Base-by-base conservation (phyloP, 106 monocot species). In the Vanilla planifolia region DNA sequence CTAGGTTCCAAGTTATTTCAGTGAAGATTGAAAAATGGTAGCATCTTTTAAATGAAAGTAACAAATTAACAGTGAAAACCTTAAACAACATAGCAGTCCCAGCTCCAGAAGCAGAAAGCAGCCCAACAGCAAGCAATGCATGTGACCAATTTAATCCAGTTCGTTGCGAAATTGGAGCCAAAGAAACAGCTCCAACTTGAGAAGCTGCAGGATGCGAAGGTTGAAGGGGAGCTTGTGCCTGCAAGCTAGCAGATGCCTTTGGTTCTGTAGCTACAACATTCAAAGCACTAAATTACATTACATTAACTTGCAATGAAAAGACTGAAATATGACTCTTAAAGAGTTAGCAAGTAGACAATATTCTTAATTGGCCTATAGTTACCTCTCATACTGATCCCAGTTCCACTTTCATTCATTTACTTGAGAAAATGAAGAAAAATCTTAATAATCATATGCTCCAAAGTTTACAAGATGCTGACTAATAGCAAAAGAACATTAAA, bases 21-120 rank as follows among this genome's bases (percentile, higher is more conserved):
- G 35, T 37, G 8, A 43, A 2, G 8, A 27, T 39, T 39, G 24
- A 48, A 51, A 46, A 37, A 66, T 46, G 58, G 32, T 14, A 6
- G 8, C 33, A 51, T 40, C 35, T 8, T 8, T 19, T 17, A 27
- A 41, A 65, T 14, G 14, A 43, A 4, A 43, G 8, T 55, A 21
- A 3, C 29, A 24, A 48, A 27, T 33, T 33, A 30, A 34, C 33
- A 15, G 16, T 37, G 52, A 9, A 33, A 70, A 98, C 98, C 84
- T 98, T 98, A 64, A 85, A 75, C 36, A 92, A 44, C 17, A 98
- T 48, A 64, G 78, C 92, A 59, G 88, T 75, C 65, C 92, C 92
- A 65, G 82, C 78, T 64, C 98, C 92, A 17, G 87, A 75, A 45
- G 88, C 85, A 63, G 92, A 77, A 61, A 92, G 63, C 14, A 77